Evolutionary conservation across 768 basidiomycete genomes (phyloP).

Genomic region (Brasilioporus rufonigricans): DNA sequence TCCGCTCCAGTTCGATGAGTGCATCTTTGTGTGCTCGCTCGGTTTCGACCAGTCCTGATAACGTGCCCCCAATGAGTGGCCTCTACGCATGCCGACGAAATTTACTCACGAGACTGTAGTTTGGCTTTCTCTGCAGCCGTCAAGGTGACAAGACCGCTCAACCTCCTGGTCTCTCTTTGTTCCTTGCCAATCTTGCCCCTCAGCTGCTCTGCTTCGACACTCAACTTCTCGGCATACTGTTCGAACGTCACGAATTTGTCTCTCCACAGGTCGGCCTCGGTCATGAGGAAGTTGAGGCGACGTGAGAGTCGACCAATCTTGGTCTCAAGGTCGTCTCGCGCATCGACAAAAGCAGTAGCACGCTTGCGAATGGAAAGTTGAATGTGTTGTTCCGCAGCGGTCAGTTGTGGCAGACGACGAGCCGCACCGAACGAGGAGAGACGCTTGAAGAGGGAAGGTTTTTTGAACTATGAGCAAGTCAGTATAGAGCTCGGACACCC

Average conservation of each 20-base stretch:
- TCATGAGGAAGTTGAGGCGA: conserved; percentile 88
- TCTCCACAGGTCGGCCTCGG: conserved; percentile 86
- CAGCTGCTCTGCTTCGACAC: conserved; percentile 81
- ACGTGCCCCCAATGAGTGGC: background rate
- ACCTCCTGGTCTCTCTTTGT: conserved; percentile 81
- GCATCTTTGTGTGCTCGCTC: conserved; percentile 81
- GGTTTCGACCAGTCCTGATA: conserved; percentile 76
- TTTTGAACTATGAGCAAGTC: conserved; percentile 63
- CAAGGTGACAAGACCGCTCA: conserved; percentile 75
- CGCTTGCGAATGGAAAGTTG: conserved; percentile 89
- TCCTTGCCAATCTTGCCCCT: conserved; percentile 88
- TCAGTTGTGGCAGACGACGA: conserved; percentile 70
- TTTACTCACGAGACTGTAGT: conserved; percentile 68
- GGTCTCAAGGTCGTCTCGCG: conserved; percentile 89
- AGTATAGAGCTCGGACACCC: background rate
- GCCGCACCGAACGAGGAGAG: conserved; percentile 73
- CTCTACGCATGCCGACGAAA: background rate
- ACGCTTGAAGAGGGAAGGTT: conserved; percentile 83
- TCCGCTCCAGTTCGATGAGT: conserved; percentile 72
- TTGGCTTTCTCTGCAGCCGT: conserved; percentile 78
- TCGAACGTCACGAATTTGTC: conserved; percentile 95
- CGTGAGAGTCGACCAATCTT: conserved; percentile 87
- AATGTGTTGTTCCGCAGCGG: conserved; percentile 78
- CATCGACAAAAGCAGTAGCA: conserved; percentile 92
- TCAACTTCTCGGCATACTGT: conserved; percentile 89